A percentile compares a stretch with the other conserved stretches of the same genome.
Conservation (phyloP, 78 protist genomes). For the Protostelium mycophagum region DNA sequence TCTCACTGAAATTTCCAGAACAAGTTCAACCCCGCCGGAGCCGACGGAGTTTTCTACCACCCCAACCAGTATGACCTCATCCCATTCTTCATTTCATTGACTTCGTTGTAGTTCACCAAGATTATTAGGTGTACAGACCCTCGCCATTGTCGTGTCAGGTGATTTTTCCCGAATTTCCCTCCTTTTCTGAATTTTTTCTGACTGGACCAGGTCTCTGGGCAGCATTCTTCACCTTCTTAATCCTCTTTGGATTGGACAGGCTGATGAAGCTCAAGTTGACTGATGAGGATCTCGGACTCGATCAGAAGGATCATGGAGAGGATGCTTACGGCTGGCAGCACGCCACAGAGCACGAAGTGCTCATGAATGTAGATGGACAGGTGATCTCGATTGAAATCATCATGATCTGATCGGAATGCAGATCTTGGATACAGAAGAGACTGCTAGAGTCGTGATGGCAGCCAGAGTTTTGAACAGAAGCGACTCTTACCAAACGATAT, state of each 20-base stretch:
- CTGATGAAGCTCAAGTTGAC: constrained; percentile 20
- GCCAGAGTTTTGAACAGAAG: too few relatives aligned
- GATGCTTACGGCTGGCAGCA: constrained; percentile 19
- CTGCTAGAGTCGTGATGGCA: not conserved
- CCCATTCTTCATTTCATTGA: not conserved
- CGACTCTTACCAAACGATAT: too few relatives aligned
- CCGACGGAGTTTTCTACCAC: constrained; percentile 39
- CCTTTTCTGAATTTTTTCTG: not conserved
- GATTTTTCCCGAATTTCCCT: too few relatives aligned
- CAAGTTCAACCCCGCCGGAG: constrained; percentile 32
- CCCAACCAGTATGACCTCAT: too few relatives aligned
- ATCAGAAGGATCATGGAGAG: constrained; percentile 56
- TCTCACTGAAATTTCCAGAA: too few relatives aligned
- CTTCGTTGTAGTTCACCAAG: not conserved
- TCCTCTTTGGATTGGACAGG: constrained; percentile 11
- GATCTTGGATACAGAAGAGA: not conserved
- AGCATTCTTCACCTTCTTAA: constrained; percentile 15
- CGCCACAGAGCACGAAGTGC: not conserved
- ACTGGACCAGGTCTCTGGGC: constrained; percentile 16
- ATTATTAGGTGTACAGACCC: constrained; percentile 30
- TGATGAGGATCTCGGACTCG: constrained; percentile 47
- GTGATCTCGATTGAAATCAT: not conserved
- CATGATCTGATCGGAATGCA: not conserved
- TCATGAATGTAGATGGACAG: not conserved
- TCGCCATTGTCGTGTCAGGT: constrained; percentile 42